Conservation (phyloP, 1,284 basidiomycete species). For the Cryptococcus hybrid region DNA sequence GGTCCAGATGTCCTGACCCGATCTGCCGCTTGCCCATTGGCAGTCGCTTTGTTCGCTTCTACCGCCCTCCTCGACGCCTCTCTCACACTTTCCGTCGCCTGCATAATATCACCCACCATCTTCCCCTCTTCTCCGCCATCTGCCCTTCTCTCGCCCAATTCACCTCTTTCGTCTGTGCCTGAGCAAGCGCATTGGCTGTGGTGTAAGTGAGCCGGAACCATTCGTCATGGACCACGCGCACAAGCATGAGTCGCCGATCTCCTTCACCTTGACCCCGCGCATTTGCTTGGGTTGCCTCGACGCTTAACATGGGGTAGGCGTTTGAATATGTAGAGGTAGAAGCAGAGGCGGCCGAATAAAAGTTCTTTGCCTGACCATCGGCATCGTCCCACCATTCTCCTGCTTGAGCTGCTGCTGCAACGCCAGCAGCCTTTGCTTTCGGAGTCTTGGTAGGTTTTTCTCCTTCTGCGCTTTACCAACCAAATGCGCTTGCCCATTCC, state of each 20-base stretch:
- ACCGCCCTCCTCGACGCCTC: too few species aligned
- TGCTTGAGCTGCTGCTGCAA: background rate
- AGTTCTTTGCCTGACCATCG: too few species aligned
- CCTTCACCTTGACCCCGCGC: conserved; percentile 2
- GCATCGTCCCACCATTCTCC: background rate
- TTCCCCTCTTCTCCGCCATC: background rate
- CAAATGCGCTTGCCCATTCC: too few species aligned
- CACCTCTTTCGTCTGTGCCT: background rate
- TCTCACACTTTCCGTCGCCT: background rate
- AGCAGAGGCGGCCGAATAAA: too few species aligned
- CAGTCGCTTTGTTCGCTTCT: too few species aligned
- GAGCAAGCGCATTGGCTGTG: background rate
- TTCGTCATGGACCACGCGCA: conserved; percentile 28
- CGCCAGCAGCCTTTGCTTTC: background rate
- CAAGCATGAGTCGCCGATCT: conserved; percentile 28
- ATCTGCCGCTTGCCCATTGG: too few species aligned
- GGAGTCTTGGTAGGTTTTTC: background rate
- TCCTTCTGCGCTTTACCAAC: too few species aligned
- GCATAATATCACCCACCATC: background rate
- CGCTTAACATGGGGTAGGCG: background rate
- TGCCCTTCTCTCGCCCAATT: background rate
- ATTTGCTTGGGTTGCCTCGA: background rate
- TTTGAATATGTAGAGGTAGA: too few species aligned
- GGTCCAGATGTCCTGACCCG: too few species aligned
- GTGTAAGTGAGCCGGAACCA: conserved; percentile 21